Evolutionary conservation across 2,329 filamentous ascomycete species (phyloP).

Genomic region (Talaromyces amestolkiae): DNA sequence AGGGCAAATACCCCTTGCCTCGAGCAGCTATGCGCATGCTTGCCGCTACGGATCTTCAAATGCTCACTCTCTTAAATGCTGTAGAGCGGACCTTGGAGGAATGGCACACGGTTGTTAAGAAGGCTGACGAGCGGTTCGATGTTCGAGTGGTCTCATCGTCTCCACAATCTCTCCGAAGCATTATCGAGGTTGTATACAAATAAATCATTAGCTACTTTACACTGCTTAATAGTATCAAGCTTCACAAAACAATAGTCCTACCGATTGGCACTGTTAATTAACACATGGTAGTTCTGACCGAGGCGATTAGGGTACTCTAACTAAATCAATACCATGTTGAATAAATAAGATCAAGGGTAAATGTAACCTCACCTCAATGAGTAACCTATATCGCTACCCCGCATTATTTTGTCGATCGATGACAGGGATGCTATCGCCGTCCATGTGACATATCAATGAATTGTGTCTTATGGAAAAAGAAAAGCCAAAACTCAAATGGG

Average conservation of each 20-base stretch:
- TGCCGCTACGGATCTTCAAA: not conserved
- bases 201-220: not conserved
- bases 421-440: not conserved
- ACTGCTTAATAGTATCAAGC: too few species aligned
- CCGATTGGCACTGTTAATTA: not conserved
- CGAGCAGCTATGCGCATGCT: not conserved
- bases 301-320: not conserved
- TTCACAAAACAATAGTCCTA: not conserved
- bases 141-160: not conserved
- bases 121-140: slow-evolving; percentile 4
- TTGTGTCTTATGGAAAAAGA: not conserved
- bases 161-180: not conserved
- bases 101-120: not conserved
- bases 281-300: not conserved
- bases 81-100: not conserved
- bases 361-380: not conserved
- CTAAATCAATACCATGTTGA: not conserved
- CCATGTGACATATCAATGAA: not conserved
- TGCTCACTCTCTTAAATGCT: not conserved
- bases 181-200: not conserved
- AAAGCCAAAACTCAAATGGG: too few species aligned
- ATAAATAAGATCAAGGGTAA: not conserved
- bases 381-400: not conserved
- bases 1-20: not conserved
- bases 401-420: not conserved